phyloP scores from a whole-genome alignment of 1,284 basidiomycete genomes.

The Kwoniella shivajii region DNA sequence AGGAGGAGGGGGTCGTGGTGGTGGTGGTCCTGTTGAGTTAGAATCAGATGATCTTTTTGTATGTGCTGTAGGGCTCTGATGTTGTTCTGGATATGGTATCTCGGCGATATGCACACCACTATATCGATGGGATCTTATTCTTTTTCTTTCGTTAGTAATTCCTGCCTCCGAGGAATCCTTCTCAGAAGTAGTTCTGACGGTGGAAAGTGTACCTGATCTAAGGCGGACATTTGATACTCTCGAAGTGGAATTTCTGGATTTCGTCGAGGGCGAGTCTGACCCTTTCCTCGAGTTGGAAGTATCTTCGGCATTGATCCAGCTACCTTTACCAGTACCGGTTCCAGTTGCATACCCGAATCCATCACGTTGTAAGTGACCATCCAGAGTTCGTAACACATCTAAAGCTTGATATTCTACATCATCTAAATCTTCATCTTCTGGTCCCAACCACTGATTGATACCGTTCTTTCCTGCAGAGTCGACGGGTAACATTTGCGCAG shows the following conservation, averaged over 20 bases:
- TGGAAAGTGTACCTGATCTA: slow-evolving; percentile 2
- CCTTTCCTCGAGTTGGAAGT: background rate
- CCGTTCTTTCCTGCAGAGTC: background rate
- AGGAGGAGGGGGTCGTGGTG: background rate
- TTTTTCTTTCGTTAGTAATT: background rate
- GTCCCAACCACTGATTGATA: background rate
- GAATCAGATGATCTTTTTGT: background rate
- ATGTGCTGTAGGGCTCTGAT: background rate
- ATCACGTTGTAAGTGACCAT: slow-evolving; percentile 8
- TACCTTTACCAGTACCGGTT: background rate
- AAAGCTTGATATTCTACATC: slow-evolving; percentile 12
- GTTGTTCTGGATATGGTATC: background rate
- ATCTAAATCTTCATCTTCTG: slow-evolving; percentile 5
- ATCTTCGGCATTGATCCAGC: background rate
- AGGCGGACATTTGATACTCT: background rate
- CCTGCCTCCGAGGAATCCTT: background rate
- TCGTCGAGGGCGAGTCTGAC: background rate
- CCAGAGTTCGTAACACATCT: slow-evolving; percentile 12
- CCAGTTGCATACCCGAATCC: slow-evolving; percentile 7
- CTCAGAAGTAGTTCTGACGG: background rate
- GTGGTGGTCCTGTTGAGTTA: background rate
- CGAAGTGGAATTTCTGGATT: background rate
- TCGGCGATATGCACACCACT: background rate
- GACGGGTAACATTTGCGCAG: background rate
- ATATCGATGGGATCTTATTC: background rate